Conservation (phyloP, 768 basidiomycete species). For the Polyporus arcularius region DNA sequence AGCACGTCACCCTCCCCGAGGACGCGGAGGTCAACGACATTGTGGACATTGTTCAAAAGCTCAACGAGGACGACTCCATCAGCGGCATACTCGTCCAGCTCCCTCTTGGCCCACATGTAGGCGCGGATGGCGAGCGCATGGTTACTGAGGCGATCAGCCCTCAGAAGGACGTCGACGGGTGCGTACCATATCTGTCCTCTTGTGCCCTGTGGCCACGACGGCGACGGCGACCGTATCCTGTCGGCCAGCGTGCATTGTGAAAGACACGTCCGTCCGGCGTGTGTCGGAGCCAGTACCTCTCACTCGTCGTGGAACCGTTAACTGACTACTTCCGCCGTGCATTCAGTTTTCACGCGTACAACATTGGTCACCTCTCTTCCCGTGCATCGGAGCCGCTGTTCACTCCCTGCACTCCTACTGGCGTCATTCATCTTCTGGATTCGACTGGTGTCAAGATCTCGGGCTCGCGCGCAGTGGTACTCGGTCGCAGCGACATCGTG, state of each 20-base stretch:
- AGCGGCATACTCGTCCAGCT: slow-evolving; percentile 95
- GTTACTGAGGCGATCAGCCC: slow-evolving; percentile 96
- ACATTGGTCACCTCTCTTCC: slow-evolving; percentile 93
- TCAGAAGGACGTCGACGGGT: slow-evolving; percentile 98
- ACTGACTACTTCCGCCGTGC: slow-evolving; percentile 1
- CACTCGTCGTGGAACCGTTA: neutral
- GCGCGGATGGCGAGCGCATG: slow-evolving; percentile 77
- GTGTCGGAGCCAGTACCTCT: neutral
- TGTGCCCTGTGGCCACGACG: neutral
- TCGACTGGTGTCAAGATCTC: slow-evolving; percentile 76
- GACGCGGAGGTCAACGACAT: slow-evolving; percentile 74
- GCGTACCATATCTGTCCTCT: slow-evolving; percentile 22
- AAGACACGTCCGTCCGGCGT: neutral
- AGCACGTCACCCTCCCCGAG: slow-evolving; percentile 74
- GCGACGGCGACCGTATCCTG: neutral
- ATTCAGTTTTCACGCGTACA: slow-evolving; percentile 93
- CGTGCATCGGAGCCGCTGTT: slow-evolving; percentile 89
- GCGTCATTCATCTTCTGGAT: slow-evolving; percentile 88
- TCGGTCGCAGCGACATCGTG: slow-evolving; percentile 97
- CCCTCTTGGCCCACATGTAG: slow-evolving; percentile 84
- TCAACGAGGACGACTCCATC: slow-evolving; percentile 80
- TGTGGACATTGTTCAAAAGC: slow-evolving; percentile 71
- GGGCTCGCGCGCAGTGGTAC: slow-evolving; percentile 85
- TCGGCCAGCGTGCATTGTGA: neutral
- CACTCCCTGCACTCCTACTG: slow-evolving; percentile 93